Percentiles rank a stretch among this genome's conserved stretches.
Conservation (phyloP, 345 rosid species). For the Erucastrum elatum region DNA sequence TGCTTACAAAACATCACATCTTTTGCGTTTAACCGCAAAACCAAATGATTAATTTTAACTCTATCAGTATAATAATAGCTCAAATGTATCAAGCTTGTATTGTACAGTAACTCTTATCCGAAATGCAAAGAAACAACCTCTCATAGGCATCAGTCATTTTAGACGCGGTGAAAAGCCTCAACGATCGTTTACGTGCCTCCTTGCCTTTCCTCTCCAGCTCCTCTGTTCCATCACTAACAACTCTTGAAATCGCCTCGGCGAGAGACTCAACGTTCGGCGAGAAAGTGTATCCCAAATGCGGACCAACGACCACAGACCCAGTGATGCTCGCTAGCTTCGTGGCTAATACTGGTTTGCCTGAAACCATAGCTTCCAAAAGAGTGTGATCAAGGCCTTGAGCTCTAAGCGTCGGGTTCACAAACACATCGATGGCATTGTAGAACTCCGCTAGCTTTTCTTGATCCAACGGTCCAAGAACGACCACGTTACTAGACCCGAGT, state of each 20-base stretch:
- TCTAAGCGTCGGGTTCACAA: slow-evolving; percentile 82
- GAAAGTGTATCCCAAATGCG: slow-evolving; percentile 70
- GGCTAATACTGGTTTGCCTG: slow-evolving; percentile 77
- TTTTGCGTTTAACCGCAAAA: neutral
- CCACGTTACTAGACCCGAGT: slow-evolving; percentile 47
- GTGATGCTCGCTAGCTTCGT: slow-evolving; percentile 86
- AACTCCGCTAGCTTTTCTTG: slow-evolving; percentile 71
- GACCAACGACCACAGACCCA: slow-evolving; percentile 62
- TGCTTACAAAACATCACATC: neutral
- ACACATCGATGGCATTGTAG: slow-evolving; percentile 80
- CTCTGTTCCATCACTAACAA: slow-evolving; percentile 36
- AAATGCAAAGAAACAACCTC: slow-evolving; percentile 53
- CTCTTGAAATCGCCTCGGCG: slow-evolving; percentile 50
- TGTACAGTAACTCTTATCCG: slow-evolving; percentile 52
- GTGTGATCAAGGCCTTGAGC: slow-evolving; percentile 96
- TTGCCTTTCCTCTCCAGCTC: slow-evolving; percentile 3
- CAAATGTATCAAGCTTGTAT: slow-evolving; percentile 33
- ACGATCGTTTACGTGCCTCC: slow-evolving; percentile 60
- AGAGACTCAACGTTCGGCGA: slow-evolving; percentile 70
- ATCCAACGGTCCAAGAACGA: slow-evolving; percentile 80
- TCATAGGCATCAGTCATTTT: slow-evolving; percentile 60
- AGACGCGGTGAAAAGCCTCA: slow-evolving; percentile 75
- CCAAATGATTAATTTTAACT: neutral
- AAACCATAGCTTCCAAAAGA: slow-evolving; percentile 81
- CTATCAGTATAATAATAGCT: neutral